Evolutionary conservation across 225 moss, liverwort and hornwort genomes (phyloP).

Genomic region (Physcomitrellopsis africana): DNA sequence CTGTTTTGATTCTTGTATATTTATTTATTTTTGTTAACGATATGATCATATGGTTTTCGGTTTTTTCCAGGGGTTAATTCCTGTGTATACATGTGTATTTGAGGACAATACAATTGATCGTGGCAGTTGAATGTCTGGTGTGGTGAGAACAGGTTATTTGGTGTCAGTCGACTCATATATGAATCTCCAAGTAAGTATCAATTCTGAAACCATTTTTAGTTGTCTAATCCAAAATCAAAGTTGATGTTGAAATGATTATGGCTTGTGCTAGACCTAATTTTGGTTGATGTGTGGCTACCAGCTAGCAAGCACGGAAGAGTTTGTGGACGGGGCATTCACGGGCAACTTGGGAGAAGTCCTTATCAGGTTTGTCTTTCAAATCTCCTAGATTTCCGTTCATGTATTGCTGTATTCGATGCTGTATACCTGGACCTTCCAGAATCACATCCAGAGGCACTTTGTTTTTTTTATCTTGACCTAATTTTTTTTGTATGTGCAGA

Average conservation of each 20-base stretch:
- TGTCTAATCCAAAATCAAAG: constrained; percentile 8
- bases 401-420: background rate
- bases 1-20: background rate
- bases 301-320: constrained; percentile 91
- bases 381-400: background rate
- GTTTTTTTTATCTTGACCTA: background rate
- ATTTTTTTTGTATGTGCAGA: constrained; percentile 45
- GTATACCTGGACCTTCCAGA: background rate
- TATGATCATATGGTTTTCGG: too few relatives aligned
- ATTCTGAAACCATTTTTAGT: background rate
- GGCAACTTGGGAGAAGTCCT: constrained; percentile 96
- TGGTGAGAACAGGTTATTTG: constrained; percentile 54
- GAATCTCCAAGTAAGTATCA: constrained; percentile 71
- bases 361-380: constrained; percentile 61
- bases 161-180: constrained; percentile 78
- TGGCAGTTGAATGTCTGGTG: constrained; percentile 23
- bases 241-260: constrained; percentile 5
- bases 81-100: too few relatives aligned
- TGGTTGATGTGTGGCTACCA: constrained; percentile 24
- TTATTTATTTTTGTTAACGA: too few relatives aligned
- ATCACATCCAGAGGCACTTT: background rate
- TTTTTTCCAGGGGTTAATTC: too few relatives aligned
- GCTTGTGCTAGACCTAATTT: constrained; percentile 17
- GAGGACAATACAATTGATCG: background rate
- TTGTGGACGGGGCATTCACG: constrained; percentile 89